These are phyloP conservation scores for Candida suzukii DNA, from an alignment of 805 yeast genomes.

Conservation along the genomic window DNA sequence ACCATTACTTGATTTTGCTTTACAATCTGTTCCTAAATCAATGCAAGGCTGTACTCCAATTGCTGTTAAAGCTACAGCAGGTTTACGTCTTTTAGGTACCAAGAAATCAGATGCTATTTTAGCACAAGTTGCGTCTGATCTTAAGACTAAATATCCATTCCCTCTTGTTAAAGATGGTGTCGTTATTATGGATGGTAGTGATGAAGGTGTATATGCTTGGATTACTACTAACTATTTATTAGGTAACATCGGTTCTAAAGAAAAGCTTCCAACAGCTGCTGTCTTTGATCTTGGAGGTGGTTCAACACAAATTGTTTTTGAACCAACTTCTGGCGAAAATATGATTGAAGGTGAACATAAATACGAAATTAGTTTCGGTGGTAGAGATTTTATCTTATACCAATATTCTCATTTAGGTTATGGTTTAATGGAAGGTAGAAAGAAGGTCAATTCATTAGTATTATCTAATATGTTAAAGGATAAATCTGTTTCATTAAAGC, in stretches of 20 bases:
- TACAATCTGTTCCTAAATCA: slow-evolving; percentile 67
- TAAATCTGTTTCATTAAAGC: slow-evolving; percentile 16
- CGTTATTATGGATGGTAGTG: slow-evolving; percentile 90
- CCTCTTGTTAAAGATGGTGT: slow-evolving; percentile 86
- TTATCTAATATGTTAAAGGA: slow-evolving; percentile 42
- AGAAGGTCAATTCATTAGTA: slow-evolving; percentile 64
- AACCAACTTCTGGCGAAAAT: slow-evolving; percentile 62
- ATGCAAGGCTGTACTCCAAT: slow-evolving; percentile 81
- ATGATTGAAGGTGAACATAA: slow-evolving; percentile 83
- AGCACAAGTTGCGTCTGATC: slow-evolving; percentile 65
- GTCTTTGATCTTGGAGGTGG: slow-evolving; percentile 98
- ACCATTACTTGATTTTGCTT: slow-evolving; percentile 68
- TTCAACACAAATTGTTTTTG: slow-evolving; percentile 96
- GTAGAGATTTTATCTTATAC: slow-evolving; percentile 70
- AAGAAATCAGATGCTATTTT: slow-evolving; percentile 67
- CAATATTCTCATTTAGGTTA: slow-evolving; percentile 95
- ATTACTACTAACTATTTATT: slow-evolving; percentile 88
- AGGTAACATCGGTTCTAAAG: slow-evolving; percentile 85
- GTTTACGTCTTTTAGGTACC: slow-evolving; percentile 78
- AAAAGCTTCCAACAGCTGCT: slow-evolving; percentile 83
- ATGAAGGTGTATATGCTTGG: slow-evolving; percentile 99
- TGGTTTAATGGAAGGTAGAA: slow-evolving; percentile 92
- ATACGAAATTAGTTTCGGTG: slow-evolving; percentile 74
- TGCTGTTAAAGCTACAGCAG: slow-evolving; percentile 98
- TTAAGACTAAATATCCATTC: slow-evolving; percentile 82